These are phyloP conservation scores for Vitis hybrid DNA, from an alignment of 177 flowering plant species.

Conservation along the genomic window DNA sequence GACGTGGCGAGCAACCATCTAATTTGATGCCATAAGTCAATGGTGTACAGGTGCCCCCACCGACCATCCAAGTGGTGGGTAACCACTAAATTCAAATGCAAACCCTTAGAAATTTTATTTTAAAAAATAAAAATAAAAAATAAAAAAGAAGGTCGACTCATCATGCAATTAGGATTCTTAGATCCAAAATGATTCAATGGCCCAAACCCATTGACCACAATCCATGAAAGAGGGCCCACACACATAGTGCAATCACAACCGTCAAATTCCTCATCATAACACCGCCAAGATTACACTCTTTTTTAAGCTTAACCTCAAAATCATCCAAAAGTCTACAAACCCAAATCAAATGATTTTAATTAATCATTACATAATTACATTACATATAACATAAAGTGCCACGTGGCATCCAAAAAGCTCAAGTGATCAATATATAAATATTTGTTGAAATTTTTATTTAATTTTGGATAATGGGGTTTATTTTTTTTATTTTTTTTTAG, in stretches of 20 bases:
- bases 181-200: slow-evolving; percentile 1
- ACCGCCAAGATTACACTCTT: not conserved
- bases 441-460: not conserved
- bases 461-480: not conserved
- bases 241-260: not conserved
- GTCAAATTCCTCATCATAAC: not conserved
- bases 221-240: not conserved
- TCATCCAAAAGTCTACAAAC: not conserved
- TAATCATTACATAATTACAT: not conserved
- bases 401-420: not conserved
- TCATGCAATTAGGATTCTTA: slow-evolving; percentile 8
- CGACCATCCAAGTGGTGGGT: not conserved
- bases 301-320: not conserved
- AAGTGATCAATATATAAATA: not conserved
- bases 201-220: not conserved
- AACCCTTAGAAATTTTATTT: not conserved
- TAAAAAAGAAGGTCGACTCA: not conserved
- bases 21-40: not conserved
- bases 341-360: not conserved
- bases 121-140: too few relatives aligned
- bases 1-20: not conserved
- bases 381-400: not conserved
- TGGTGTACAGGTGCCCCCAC: not conserved
- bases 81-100: not conserved
- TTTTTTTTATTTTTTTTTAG: not conserved